These are phyloP conservation scores for Phytophthora vignae DNA, from an alignment of 352 stramenopile species.

Conservation along the genomic window DNA sequence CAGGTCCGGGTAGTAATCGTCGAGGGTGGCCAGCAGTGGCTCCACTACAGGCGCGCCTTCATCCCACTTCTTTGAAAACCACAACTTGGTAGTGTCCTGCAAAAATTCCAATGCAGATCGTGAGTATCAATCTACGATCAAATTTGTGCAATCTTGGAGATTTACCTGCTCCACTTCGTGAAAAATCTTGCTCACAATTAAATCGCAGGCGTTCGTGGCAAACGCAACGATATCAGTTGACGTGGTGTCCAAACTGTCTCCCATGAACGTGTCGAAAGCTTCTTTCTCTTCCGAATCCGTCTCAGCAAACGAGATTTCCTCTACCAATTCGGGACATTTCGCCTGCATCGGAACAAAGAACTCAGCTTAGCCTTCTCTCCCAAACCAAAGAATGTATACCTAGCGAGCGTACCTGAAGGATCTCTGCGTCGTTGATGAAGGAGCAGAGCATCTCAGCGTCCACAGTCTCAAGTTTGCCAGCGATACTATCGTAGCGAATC, in stretches of 20 bases:
- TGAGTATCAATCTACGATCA: neutral
- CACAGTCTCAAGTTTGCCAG: constrained; percentile 45
- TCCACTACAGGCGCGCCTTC: constrained; percentile 78
- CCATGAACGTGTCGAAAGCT: constrained; percentile 79
- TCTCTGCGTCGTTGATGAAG: constrained; percentile 88
- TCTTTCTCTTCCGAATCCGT: constrained; percentile 77
- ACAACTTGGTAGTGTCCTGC: constrained; percentile 75
- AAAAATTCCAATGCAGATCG: neutral
- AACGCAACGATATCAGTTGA: constrained; percentile 86
- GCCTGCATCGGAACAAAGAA: constrained; percentile 38
- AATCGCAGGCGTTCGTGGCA: constrained; percentile 65
- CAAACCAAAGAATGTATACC: neutral
- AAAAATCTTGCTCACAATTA: constrained; percentile 84
- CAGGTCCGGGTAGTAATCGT: constrained; percentile 81
- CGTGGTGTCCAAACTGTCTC: constrained; percentile 74
- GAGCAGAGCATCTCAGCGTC: constrained; percentile 84
- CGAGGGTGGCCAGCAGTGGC: constrained; percentile 75
- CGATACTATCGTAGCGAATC: constrained; percentile 67
- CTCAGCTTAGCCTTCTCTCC: neutral
- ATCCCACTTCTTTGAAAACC: constrained; percentile 89
- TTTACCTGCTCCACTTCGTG: constrained; percentile 76
- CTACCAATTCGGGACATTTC: constrained; percentile 84
- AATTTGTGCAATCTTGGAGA: neutral
- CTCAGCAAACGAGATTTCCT: constrained; percentile 86
- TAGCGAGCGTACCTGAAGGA: constrained; percentile 61